Evolutionary conservation across 2,329 filamentous ascomycete species (phyloP).

Genomic region (Verticillium zaregamsianum): DNA sequence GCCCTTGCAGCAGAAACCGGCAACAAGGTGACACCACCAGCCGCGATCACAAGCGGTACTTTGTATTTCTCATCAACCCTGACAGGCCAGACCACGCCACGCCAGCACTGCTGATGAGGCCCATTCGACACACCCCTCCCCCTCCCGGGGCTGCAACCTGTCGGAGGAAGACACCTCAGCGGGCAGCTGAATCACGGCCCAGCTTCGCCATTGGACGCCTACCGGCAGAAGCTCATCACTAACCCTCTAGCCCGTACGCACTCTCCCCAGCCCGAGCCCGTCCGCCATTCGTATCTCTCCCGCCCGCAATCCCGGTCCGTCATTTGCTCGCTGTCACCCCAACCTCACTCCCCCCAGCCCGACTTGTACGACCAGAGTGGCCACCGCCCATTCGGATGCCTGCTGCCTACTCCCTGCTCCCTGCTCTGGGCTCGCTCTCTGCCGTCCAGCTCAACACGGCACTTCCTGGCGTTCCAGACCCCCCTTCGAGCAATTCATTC

Average conservation of each 20-base stretch:
- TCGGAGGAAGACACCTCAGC: neutral
- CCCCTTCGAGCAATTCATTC: no score
- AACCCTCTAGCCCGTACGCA: neutral
- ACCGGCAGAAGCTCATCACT: neutral
- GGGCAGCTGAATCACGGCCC: neutral
- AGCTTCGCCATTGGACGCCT: neutral
- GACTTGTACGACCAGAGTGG: neutral
- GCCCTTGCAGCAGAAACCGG: neutral
- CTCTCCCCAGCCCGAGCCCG: neutral
- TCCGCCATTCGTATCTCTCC: neutral
- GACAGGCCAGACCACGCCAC: neutral
- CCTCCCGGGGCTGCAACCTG: neutral
- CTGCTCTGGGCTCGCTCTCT: neutral
- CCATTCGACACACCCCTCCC: neutral
- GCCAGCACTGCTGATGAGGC: no score
- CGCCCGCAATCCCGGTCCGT: neutral
- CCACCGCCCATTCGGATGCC: neutral
- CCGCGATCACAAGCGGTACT: neutral
- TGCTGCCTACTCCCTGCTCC: neutral
- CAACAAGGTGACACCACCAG: neutral
- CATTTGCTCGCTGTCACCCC: neutral
- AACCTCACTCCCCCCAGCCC: neutral
- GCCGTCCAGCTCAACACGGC: neutral
- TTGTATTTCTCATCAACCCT: neutral
- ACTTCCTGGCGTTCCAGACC: neutral